Percentiles rank a stretch among this genome's conserved stretches.
Conservation (phyloP, 805 yeast species). For the Geotrichum ghanense region DNA sequence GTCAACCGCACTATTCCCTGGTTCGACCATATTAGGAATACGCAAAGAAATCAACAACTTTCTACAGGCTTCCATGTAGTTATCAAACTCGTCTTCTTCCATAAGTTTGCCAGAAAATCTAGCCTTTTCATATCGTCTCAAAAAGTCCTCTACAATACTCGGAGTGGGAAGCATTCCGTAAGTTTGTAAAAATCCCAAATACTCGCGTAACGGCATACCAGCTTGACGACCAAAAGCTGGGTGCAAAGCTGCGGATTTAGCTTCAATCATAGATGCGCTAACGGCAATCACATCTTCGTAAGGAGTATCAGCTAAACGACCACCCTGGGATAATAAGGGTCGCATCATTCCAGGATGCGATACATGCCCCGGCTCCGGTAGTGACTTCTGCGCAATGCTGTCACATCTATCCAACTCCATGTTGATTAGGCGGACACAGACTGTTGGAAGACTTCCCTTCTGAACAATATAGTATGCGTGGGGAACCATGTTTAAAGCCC, state of each 20-base stretch:
- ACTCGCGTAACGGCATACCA: conserved; percentile 29
- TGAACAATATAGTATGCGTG: conserved; percentile 56
- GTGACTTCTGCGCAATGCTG: conserved; percentile 29
- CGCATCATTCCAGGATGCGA: conserved; percentile 43
- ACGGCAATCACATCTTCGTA: conserved; percentile 18
- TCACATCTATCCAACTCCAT: conserved; percentile 34
- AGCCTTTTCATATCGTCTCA: conserved; percentile 51
- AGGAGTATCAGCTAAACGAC: conserved; percentile 16
- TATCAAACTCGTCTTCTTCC: conserved; percentile 44
- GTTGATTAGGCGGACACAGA: conserved; percentile 31
- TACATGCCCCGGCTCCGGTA: conserved; percentile 29
- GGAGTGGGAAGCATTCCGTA: conserved; percentile 13
- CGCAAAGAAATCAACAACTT: conserved; percentile 11
- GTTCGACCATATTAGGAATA: conserved; percentile 5
- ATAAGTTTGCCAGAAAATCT: conserved; percentile 57
- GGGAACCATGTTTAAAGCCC: conserved; percentile 66
- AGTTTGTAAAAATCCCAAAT: conserved; percentile 34
- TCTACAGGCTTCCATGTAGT: conserved; percentile 37
- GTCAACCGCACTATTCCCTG: too few relatives aligned
- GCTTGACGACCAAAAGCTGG: conserved; percentile 30
- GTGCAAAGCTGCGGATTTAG: conserved; percentile 22
- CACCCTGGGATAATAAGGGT: conserved; percentile 24
- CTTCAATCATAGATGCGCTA: conserved; percentile 22
- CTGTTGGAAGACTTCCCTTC: conserved; percentile 45
- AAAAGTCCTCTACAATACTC: conserved; percentile 24